phyloP scores from a whole-genome alignment of 345 rosid species.

The Aethionema arabicum region DNA sequence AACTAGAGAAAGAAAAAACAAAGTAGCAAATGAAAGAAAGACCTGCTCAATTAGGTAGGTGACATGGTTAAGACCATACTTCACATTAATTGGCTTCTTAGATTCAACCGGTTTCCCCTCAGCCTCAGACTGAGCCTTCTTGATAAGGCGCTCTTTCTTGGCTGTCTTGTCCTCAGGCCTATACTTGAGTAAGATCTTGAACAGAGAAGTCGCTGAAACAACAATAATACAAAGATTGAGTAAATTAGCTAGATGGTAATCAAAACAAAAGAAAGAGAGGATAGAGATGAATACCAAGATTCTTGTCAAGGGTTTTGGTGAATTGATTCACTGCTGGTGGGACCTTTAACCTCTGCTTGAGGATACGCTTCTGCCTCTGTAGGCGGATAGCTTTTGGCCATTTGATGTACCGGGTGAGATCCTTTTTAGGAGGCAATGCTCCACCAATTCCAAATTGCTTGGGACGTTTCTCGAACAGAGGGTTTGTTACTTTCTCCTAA shows the following conservation, averaged over 20 bases:
- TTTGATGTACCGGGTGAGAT: constrained; percentile 61
- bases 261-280: not conserved
- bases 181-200: constrained; percentile 57
- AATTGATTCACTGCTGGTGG: constrained; percentile 81
- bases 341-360: constrained; percentile 74
- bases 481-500: constrained; percentile 65
- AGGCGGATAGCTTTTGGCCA: constrained; percentile 64
- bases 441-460: constrained; percentile 86
- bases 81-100: constrained; percentile 58
- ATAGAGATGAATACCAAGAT: constrained; percentile 42
- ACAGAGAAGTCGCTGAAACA: constrained; percentile 45
- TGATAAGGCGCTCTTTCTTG: constrained; percentile 59
- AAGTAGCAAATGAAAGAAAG: not conserved
- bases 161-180: constrained; percentile 64
- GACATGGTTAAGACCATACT: constrained; percentile 64
- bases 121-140: constrained; percentile 57
- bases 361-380: constrained; percentile 73
- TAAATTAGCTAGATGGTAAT: not conserved
- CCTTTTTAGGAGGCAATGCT: constrained; percentile 80
- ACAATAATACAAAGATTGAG: not conserved
- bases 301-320: constrained; percentile 85
- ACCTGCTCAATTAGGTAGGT: constrained; percentile 69
- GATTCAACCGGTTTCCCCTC: constrained; percentile 54
- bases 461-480: constrained; percentile 67
- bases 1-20: not conserved